phyloP scores from a whole-genome alignment of 2,329 filamentous ascomycete genomes.

The Calonectria leucothoes region DNA sequence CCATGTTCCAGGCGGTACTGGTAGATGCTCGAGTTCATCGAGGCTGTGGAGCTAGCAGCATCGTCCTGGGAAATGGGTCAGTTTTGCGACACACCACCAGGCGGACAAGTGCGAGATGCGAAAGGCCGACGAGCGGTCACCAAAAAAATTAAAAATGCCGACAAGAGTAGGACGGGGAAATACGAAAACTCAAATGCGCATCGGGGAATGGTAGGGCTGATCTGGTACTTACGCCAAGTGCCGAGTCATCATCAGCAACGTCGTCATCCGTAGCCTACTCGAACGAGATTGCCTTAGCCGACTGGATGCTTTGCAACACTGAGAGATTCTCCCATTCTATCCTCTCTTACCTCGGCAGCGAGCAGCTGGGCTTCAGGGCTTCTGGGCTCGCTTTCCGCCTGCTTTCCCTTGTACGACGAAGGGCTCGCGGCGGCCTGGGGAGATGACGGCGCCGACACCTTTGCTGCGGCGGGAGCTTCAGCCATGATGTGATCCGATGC shows the following conservation, averaged over 20 bases:
- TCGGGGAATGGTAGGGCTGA: neutral
- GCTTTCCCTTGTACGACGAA: conserved; percentile 7
- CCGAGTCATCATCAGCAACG: conserved; percentile 37
- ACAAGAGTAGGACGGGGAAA: neutral
- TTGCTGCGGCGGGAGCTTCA: neutral
- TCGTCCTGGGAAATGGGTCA: conserved; percentile 34
- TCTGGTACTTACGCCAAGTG: conserved; percentile 32
- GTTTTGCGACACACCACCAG: neutral
- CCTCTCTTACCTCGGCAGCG: conserved; percentile 28
- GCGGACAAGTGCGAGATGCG: neutral
- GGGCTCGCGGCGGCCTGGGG: neutral
- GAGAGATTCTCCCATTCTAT: neutral
- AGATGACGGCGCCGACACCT: neutral
- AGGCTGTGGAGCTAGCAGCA: conserved; percentile 43
- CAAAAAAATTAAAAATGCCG: neutral
- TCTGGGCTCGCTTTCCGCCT: neutral
- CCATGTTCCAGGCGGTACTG: conserved; percentile 52
- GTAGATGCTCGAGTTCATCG: conserved; percentile 50
- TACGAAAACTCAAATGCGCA: neutral
- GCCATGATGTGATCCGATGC: neutral
- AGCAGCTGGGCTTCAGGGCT: conserved; percentile 18
- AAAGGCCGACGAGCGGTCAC: neutral
- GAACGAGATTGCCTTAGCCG: neutral
- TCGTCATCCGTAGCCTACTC: neutral
- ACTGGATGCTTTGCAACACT: neutral